Evolutionary conservation across 2,329 filamentous ascomycete genomes (phyloP), one percentile per base, ranked within the genome.

Genomic region (Aspergillus terreus): DNA sequence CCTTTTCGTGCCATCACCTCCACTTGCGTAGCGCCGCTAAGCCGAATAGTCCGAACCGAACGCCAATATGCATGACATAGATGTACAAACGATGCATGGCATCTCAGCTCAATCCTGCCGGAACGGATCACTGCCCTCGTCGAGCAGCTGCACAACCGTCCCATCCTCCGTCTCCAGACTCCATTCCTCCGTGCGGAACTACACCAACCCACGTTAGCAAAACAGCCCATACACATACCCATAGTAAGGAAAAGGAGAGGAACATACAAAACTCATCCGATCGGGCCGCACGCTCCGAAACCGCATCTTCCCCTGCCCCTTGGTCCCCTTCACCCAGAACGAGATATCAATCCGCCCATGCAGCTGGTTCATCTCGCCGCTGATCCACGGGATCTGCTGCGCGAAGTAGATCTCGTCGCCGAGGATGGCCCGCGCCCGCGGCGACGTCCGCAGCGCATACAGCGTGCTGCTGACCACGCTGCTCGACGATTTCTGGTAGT

Each of bases 401-500:
- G 82, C 80, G 73, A 92, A 92, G 72, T 90, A 90, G 65, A 94
- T 86, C 74, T 92, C 86, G 71, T 96, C 89, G 57, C 94, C 94
- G 25, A 99, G 82, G 43, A 86, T 76, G 51, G 84, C 85, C 64
- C 92, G 84, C 43, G 91, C 94, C 53, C 78, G 75, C 2, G 82
- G 76, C 51, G 87, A 90, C 2, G 89, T 95, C 58, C 94, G 88
- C 57, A 99, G 82, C 1, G 92, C 88, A 78, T 97, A 99, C 25
- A 99, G 82, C 4, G 91, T 94, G 50, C 88, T 90, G 50, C 84
- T 84, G n/a, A 96, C 88, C 27, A 92, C 82, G 49, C 88, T 88
- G 23, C 85, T 90, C n/a, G 88, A 90, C 51, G 86, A 84, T 72
- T 96, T 96, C 72, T 99, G 92, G 82, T 99, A 97, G 81, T 99